Conservation (phyloP, 2,329 filamentous ascomycete species). For the Onygenales sp. region DNA sequence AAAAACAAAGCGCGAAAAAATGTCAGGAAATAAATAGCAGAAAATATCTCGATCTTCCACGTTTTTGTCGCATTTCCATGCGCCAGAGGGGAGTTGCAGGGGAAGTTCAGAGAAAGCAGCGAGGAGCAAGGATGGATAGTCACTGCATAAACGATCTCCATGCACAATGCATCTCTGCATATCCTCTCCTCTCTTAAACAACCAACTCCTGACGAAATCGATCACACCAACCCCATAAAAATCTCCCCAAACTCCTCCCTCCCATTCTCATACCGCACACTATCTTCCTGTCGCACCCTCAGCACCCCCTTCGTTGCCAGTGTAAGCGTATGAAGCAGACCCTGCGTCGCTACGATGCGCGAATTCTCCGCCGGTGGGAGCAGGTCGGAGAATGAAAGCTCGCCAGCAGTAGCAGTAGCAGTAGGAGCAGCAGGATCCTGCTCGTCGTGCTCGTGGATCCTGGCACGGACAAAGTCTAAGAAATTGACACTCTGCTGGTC, state of each 20-base stretch:
- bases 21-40: too few relatives aligned
- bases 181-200: too few relatives aligned
- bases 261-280: slow-evolving; percentile 1
- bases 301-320: slow-evolving; percentile 59
- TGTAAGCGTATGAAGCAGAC: slow-evolving; percentile 63
- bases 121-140: too few relatives aligned
- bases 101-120: too few relatives aligned
- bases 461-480: slow-evolving; percentile 46
- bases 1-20: too few relatives aligned
- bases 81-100: too few relatives aligned
- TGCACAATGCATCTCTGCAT: too few relatives aligned
- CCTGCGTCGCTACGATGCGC: slow-evolving; percentile 60
- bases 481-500: slow-evolving; percentile 55
- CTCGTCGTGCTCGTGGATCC: slow-evolving; percentile 32
- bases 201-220: background rate
- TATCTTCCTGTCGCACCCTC: slow-evolving; percentile 49
- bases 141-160: too few relatives aligned
- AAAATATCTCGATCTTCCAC: too few relatives aligned
- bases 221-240: slow-evolving; percentile 1
- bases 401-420: background rate
- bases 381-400: slow-evolving; percentile 58
- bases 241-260: slow-evolving; percentile 3
- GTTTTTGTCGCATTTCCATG: too few relatives aligned
- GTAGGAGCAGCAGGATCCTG: slow-evolving; percentile 6
- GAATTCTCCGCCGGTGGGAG: slow-evolving; percentile 49